phyloP scores from a whole-genome alignment of 140 eudicot genomes.

The Oenanthe javanica region DNA sequence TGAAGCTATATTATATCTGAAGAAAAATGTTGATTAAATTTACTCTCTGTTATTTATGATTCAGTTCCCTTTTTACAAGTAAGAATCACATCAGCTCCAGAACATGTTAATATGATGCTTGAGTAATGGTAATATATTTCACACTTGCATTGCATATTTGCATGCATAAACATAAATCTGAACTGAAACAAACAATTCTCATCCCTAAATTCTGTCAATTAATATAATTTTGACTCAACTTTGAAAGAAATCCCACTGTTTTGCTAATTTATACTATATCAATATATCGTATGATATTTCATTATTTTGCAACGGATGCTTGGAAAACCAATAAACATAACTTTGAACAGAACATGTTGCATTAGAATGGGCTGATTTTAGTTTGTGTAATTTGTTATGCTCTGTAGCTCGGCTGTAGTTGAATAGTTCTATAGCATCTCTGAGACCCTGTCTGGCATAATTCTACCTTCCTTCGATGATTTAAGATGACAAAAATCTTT shows the following conservation, averaged over 20 bases:
- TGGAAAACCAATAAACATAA: neutral
- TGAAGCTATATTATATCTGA: neutral
- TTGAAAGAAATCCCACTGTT: neutral
- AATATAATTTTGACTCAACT: neutral
- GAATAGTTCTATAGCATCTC: constrained; percentile 1
- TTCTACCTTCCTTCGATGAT: neutral
- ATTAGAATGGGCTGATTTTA: neutral
- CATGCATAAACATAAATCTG: neutral
- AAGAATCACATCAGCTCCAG: neutral
- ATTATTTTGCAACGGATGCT: neutral
- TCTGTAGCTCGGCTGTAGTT: neutral
- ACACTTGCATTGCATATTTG: neutral
- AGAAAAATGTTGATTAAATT: neutral
- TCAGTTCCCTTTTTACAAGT: neutral
- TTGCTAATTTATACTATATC: neutral
- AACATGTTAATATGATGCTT: neutral
- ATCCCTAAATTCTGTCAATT: neutral
- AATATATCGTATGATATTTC: neutral
- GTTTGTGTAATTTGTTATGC: neutral
- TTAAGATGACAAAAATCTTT: neutral
- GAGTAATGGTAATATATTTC: neutral
- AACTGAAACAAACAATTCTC: neutral
- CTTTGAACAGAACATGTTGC: neutral
- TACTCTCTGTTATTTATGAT: constrained; percentile 15
- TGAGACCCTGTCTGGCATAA: neutral